phyloP scores from a whole-genome alignment of 257 asterid genomes.

The Scutellaria barbata region DNA sequence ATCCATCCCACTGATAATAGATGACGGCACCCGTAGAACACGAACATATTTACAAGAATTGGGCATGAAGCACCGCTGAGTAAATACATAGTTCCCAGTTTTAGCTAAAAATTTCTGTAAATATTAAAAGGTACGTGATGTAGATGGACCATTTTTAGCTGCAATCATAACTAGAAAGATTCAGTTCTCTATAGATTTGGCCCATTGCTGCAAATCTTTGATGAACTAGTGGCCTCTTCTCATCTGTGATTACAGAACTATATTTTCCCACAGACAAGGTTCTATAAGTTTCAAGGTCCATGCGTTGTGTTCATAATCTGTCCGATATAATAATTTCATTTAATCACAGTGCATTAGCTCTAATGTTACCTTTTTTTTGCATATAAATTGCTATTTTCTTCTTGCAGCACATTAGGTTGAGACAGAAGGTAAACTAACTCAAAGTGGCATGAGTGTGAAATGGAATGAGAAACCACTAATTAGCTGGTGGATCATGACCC shows the following conservation, averaged over 20 bases:
- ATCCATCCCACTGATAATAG: not conserved
- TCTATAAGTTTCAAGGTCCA: not conserved
- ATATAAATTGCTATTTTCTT: constrained; percentile 16
- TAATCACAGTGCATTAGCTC: not conserved
- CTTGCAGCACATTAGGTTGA: constrained; percentile 37
- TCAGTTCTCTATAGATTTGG: too few relatives aligned
- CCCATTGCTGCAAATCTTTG: too few relatives aligned
- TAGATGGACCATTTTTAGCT: not conserved
- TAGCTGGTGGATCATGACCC: constrained; percentile 42
- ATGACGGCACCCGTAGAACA: not conserved
- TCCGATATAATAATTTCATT: not conserved
- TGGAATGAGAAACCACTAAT: constrained; percentile 43
- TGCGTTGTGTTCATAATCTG: constrained; percentile 17
- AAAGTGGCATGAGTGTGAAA: constrained; percentile 44
- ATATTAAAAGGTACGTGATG: not conserved
- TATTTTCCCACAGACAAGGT: not conserved
- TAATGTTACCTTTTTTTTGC: not conserved
- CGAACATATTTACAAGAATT: not conserved
- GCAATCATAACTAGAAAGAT: not conserved
- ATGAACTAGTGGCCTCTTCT: too few relatives aligned
- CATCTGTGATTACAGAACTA: not conserved
- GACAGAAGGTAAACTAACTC: constrained; percentile 30
- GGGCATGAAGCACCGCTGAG: not conserved
- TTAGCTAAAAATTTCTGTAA: constrained; percentile 13
- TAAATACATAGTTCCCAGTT: constrained; percentile 4